Conservation (phyloP, 2,329 filamentous ascomycete species). For the Fusarium sp. region DNA sequence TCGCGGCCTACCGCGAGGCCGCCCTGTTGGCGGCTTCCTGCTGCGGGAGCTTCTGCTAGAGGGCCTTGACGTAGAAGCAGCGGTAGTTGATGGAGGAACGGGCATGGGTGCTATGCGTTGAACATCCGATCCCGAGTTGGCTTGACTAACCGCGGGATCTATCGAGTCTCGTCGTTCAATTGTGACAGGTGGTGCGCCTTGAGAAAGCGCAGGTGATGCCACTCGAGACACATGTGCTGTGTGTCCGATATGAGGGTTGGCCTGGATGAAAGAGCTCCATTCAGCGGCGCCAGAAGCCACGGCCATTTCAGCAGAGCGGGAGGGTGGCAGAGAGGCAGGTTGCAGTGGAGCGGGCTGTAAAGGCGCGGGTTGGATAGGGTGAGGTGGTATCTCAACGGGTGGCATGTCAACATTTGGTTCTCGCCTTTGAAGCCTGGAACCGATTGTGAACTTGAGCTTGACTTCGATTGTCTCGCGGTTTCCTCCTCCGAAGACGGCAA, state of each 20-base stretch:
- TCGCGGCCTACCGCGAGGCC: slow-evolving; percentile 64
- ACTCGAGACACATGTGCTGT: slow-evolving; percentile 47
- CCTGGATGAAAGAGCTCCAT: slow-evolving; percentile 81
- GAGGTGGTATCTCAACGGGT: slow-evolving; percentile 2
- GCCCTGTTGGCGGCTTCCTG: slow-evolving; percentile 59
- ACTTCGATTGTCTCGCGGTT: slow-evolving; percentile 92
- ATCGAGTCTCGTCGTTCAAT: slow-evolving; percentile 43
- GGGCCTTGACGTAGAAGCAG: slow-evolving; percentile 57
- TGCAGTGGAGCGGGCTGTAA: slow-evolving; percentile 1
- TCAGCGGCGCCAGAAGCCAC: slow-evolving; percentile 72
- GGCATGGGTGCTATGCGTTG: slow-evolving; percentile 50
- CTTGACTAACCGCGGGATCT: slow-evolving; percentile 30
- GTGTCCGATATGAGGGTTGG: slow-evolving; percentile 66
- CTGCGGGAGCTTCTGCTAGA: slow-evolving; percentile 64
- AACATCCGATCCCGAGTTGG: slow-evolving; percentile 42
- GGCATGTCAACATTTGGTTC: slow-evolving; percentile 40
- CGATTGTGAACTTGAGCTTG: slow-evolving; percentile 83
- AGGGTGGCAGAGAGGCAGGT: background rate
- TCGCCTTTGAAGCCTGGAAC: slow-evolving; percentile 65
- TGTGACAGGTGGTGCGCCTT: slow-evolving; percentile 39
- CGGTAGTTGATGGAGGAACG: slow-evolving; percentile 39
- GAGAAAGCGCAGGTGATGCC: slow-evolving; percentile 51
- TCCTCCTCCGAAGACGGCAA: slow-evolving; percentile 85
- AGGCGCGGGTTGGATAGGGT: background rate
- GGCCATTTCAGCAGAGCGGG: slow-evolving; percentile 46